These are phyloP conservation scores for Cercospora canescens DNA, from an alignment of 2,329 filamentous ascomycete genomes.

Conservation along the genomic window DNA sequence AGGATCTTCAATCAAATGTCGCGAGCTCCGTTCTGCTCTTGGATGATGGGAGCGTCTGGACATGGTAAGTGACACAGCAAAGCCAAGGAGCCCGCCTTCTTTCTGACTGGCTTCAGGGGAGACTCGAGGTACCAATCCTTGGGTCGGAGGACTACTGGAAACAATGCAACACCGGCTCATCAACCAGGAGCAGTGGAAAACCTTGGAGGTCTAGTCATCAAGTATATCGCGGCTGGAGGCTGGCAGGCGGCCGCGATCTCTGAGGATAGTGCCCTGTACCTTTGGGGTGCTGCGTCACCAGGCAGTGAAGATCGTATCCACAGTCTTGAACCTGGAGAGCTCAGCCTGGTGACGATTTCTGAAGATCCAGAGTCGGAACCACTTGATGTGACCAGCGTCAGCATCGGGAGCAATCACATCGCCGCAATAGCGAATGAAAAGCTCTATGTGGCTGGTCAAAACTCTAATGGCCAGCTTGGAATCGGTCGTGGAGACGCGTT, in stretches of 20 bases:
- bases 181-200: conserved; percentile 50
- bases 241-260: conserved; percentile 62
- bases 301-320: conserved; percentile 25
- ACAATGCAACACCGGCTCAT: conserved; percentile 45
- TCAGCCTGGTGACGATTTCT: conserved; percentile 33
- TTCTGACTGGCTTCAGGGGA: conserved; percentile 42
- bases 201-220: conserved; percentile 55
- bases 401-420: conserved; percentile 60
- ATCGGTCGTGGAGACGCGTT: conserved; percentile 22
- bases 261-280: conserved; percentile 58
- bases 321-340: conserved; percentile 27
- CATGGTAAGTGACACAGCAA: conserved; percentile 23
- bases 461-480: conserved; percentile 62
- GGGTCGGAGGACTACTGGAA: conserved; percentile 49
- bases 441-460: conserved; percentile 59
- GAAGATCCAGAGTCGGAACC: conserved; percentile 44
- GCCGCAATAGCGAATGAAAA: conserved; percentile 54
- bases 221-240: conserved; percentile 55
- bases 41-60: conserved; percentile 38
- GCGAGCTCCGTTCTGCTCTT: conserved; percentile 42
- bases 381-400: conserved; percentile 56
- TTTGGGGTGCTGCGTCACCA: conserved; percentile 54
- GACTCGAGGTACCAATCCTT: conserved; percentile 62
- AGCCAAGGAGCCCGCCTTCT: background rate
- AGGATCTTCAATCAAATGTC: conserved; percentile 38